Base-by-base conservation (phyloP, 768 basidiomycete genomes). In the Daedaleopsis nitida region DNA sequence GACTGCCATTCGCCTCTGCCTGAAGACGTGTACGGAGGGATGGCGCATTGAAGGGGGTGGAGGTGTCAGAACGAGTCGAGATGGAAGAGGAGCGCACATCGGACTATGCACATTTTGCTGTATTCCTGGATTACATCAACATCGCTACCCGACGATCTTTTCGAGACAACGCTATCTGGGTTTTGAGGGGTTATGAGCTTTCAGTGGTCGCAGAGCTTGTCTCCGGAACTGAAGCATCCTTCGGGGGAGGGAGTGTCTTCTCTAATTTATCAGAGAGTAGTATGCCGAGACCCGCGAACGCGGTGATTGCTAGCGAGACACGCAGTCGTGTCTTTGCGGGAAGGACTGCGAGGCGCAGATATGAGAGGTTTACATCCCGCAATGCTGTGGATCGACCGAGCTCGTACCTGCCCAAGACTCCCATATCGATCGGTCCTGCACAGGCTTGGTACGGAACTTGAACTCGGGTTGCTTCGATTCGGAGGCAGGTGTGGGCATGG, bases 301-400 rank as follows among this genome's bases (percentile, higher is more conserved):
- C 69, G 13, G 73, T 74, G 43, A 75, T 53, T 9, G 68, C 74
- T 24, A 75, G 64, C 23, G 74, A 75, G 5, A 76, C 53, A 10
- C 55, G 66, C 1, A 75, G 69, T 9, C 75, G 73, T 10, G 73
- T 72, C 50, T 69, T 68, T 11, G 75, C 69, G 17, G 75, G 72
- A 12, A 76, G 65, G 9, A 69, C 75, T 76, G 59, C 39, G 1
- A 49, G 8, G 14, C 5, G 11, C 5, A 17, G 24, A 35, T 13
- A 27, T 35, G 17, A 27, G 5, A 37, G 9, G n/a, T 43, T 32
- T 32, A 3, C 10, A 12, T 42, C 39, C 10, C 23, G 50, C 14
- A 17, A 37, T 1, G 2, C 13, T 5, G 49, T 17, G 11, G 21
- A 23, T 17, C 45, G 11, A 14, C 21, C 23, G 34, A 50, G 27